These are phyloP conservation scores for Monosporascus sp. DNA, from an alignment of 2,329 filamentous ascomycete species.

Conservation along the genomic window DNA sequence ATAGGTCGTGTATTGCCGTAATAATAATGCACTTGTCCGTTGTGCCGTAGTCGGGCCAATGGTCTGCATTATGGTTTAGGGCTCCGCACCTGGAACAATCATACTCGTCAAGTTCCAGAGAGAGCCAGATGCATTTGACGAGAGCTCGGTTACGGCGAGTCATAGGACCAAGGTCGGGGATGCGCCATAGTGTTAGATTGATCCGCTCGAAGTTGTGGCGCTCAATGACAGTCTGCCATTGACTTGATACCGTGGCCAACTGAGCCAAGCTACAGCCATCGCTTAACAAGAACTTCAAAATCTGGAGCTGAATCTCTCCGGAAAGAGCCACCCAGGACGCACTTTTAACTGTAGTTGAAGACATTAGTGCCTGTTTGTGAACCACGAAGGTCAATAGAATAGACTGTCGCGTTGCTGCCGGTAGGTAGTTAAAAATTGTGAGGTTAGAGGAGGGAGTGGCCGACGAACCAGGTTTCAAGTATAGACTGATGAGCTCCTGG, in stretches of 20 bases:
- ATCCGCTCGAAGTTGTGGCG: conserved; percentile 25
- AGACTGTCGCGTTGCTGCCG: no score
- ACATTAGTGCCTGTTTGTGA: conserved; percentile 1
- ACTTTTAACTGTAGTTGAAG: conserved; percentile 7
- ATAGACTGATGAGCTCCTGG: conserved; percentile 1
- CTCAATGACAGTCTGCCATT: conserved; percentile 27
- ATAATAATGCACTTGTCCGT: conserved; percentile 21
- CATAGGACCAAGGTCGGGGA: conserved; percentile 23
- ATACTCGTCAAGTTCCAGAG: conserved; percentile 25
- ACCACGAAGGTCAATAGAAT: no score
- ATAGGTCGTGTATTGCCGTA: conserved; percentile 25
- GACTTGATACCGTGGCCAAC: conserved; percentile 26
- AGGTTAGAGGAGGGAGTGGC: conserved; percentile 3
- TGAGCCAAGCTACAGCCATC: conserved; percentile 16
- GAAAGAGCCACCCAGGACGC: conserved; percentile 8
- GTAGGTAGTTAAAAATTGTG: neutral
- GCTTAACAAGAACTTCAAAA: conserved; percentile 16
- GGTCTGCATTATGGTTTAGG: conserved; percentile 25
- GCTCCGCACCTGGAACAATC: conserved; percentile 15
- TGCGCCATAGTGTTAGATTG: conserved; percentile 23
- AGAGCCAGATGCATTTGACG: conserved; percentile 25
- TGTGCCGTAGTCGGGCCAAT: conserved; percentile 18
- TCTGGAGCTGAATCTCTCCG: conserved; percentile 17
- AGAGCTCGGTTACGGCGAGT: conserved; percentile 22
- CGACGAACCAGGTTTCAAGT: neutral